A percentile compares a stretch with the other conserved stretches of the same genome.
Conservation (phyloP, 768 basidiomycete species). For the Lentinula edodes region DNA sequence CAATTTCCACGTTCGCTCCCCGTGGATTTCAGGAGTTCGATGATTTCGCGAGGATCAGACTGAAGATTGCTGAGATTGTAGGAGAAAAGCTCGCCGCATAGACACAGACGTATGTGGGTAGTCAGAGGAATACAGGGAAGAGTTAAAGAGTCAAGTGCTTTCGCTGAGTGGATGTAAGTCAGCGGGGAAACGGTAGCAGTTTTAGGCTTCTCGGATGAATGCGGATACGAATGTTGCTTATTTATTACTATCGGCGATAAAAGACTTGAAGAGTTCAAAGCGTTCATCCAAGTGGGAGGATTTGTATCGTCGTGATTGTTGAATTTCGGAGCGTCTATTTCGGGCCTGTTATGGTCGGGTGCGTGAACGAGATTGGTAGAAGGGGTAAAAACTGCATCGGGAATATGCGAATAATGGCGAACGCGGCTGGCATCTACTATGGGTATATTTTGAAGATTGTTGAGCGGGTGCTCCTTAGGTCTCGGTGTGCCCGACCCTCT, state of each 20-base stretch:
- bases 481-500: not conserved
- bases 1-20: slow-evolving; percentile 46
- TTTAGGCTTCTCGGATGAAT: not conserved
- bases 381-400: not conserved
- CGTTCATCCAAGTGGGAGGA: not conserved
- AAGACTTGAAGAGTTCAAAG: not conserved
- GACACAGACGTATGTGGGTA: slow-evolving; percentile 24
- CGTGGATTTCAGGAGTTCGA: slow-evolving; percentile 38
- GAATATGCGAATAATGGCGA: not conserved
- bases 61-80: slow-evolving; percentile 39
- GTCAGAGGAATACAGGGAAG: slow-evolving; percentile 17
- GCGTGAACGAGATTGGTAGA: not conserved
- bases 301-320: not conserved
- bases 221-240: not conserved
- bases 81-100: slow-evolving; percentile 34
- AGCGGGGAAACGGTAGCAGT: not conserved
- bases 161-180: slow-evolving; percentile 4
- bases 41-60: slow-evolving; percentile 38
- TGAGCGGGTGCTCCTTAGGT: not conserved
- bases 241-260: not conserved
- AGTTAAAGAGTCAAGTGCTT: slow-evolving; percentile 1
- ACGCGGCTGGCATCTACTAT: not conserved
- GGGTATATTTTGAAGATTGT: not conserved
- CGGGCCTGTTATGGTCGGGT: not conserved
- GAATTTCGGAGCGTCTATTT: not conserved